Evolutionary conservation across 169 alveolate genomes (phyloP), one percentile per base, ranked within the genome.

Genomic region (Cryptosporidium sp.): DNA sequence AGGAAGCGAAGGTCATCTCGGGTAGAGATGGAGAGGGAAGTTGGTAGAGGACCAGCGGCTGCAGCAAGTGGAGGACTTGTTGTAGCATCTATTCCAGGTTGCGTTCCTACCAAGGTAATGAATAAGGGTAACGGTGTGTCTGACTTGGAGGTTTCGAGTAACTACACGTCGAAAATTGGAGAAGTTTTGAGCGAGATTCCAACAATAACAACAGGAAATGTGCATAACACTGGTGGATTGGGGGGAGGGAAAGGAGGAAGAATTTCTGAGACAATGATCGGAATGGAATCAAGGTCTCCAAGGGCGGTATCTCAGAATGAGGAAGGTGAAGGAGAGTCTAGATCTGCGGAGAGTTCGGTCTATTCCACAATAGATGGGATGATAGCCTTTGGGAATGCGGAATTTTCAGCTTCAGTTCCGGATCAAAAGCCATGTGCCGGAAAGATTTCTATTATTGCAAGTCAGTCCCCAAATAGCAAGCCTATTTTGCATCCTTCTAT

Each of bases 371-470:
- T 73, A 8, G 86, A 73, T 55, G 70, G 86, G 16, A 73, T 73
- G 86, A 37, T 73, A 26, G 86, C 86, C 7, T 73, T 73, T 37
- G 86, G 71, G 3, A 45, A 73, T 55, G 86, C 86, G 2, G 86
- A 73, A 33, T 73, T 73, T 58, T 59, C 86, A 1, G 50, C 71
- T 9, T 26, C 86, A 2, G 29, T 50, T 55, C 1, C 59, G 12
- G 86, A 59, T 1, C 86, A 55, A 21, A 59, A 51, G 37, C 18
- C 29, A 8, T 29, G 61, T 12, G 12, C 26, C 7, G 50, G 31
- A 29, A 37, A 65, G 51, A 16, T 65, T 33, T 9, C 71, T 0
- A 37, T 31, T 23, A 16, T 31, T 31, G 8, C 67, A 23, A 31
- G 50, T 18, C 71, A 35, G 10, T 31, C 71, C 5, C 52, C 71